phyloP scores from a whole-genome alignment of 495 filamentous ascomycete species.

The Glarea lozoyensis region DNA sequence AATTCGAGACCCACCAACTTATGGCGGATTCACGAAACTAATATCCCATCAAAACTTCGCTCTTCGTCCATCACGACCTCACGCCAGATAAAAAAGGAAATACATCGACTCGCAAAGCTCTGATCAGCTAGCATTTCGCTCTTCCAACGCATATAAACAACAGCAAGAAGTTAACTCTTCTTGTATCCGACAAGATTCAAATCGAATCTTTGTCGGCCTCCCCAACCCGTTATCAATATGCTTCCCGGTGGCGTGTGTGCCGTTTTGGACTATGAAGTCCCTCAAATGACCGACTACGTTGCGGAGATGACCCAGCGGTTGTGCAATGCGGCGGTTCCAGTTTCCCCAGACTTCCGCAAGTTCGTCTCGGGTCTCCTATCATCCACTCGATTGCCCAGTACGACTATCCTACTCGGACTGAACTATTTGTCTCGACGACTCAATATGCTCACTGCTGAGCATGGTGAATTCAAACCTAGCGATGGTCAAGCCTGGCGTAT shows the following conservation, averaged over 20 bases:
- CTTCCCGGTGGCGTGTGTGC: constrained; percentile 77
- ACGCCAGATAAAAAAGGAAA: constrained; percentile 1
- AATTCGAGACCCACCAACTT: constrained; percentile 1
- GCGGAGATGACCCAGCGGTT: constrained; percentile 85
- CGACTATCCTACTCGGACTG: constrained; percentile 88
- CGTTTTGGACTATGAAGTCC: constrained; percentile 97
- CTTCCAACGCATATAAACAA: neutral
- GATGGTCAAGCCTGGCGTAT: constrained; percentile 81
- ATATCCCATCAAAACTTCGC: constrained; percentile 7
- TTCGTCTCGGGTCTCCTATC: constrained; percentile 91
- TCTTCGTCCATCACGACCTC: constrained; percentile 9
- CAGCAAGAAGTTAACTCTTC: constrained; percentile 11
- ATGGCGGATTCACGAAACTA: constrained; percentile 14
- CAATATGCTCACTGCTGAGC: constrained; percentile 52
- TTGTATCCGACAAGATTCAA: constrained; percentile 17
- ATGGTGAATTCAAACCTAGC: constrained; percentile 38
- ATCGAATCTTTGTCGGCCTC: constrained; percentile 19
- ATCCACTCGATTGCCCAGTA: constrained; percentile 88
- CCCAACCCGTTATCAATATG: constrained; percentile 15
- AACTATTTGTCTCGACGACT: constrained; percentile 81
- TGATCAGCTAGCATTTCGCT: constrained; percentile 5
- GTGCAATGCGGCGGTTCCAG: constrained; percentile 55
- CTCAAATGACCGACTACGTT: constrained; percentile 96
- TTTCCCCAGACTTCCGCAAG: constrained; percentile 79
- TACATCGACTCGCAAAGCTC: constrained; percentile 6